Conservation (phyloP, 2,329 filamentous ascomycete genomes). For the Colletotrichum lentis region DNA sequence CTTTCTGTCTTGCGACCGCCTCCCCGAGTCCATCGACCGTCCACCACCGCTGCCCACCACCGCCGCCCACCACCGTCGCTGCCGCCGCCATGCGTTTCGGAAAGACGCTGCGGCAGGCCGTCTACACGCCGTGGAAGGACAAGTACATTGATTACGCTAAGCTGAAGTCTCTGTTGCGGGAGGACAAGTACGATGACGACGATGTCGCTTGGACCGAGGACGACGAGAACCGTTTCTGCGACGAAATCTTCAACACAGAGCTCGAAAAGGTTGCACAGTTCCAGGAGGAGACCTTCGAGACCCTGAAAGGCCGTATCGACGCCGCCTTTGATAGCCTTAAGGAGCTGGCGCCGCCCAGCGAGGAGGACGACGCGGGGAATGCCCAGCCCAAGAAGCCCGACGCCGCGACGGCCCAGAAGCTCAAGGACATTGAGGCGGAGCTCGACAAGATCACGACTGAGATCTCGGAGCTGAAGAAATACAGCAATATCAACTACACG, state of each 20-base stretch:
- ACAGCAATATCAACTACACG: conserved; percentile 95
- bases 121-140: conserved; percentile 88
- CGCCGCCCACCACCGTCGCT: too few species aligned
- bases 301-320: conserved; percentile 63
- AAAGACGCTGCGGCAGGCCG: conserved; percentile 79
- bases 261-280: conserved; percentile 94
- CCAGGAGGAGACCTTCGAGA: conserved; percentile 78
- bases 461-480: conserved; percentile 92
- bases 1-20: neutral
- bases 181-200: conserved; percentile 70
- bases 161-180: conserved; percentile 87
- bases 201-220: conserved; percentile 85
- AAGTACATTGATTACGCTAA: conserved; percentile 96
- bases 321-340: conserved; percentile 74
- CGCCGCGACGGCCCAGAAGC: conserved; percentile 55
- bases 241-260: conserved; percentile 93
- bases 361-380: conserved; percentile 54
- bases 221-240: conserved; percentile 92
- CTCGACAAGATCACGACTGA: conserved; percentile 89
- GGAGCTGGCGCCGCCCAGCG: conserved; percentile 69
- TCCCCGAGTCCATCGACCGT: neutral
- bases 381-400: conserved; percentile 61
- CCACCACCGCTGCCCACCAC: conserved; percentile 43
- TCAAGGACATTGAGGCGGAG: conserved; percentile 78
- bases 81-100: conserved; percentile 83